These are phyloP conservation scores for Microdochium trichocladiopsis DNA, from an alignment of 2,329 filamentous ascomycete species.

Conservation along the genomic window DNA sequence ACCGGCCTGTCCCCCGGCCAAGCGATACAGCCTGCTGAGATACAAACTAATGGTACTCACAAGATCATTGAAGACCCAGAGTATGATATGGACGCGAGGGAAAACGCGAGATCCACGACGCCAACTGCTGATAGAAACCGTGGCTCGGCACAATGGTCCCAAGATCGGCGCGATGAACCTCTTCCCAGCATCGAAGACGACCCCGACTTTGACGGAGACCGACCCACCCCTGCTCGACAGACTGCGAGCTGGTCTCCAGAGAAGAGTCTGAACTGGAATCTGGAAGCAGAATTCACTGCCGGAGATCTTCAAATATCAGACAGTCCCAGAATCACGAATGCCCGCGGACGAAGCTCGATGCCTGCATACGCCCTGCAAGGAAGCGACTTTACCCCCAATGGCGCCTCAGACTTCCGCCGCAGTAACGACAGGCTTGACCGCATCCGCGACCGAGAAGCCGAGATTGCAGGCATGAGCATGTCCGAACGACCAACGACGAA, in stretches of 20 bases:
- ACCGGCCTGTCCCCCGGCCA: slow-evolving; percentile 7
- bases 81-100: neutral
- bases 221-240: slow-evolving; percentile 10
- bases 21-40: neutral
- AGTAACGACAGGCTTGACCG: slow-evolving; percentile 26
- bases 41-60: neutral
- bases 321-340: slow-evolving; percentile 42
- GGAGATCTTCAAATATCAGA: slow-evolving; percentile 47
- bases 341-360: slow-evolving; percentile 2
- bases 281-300: slow-evolving; percentile 51
- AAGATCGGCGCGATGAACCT: slow-evolving; percentile 4
- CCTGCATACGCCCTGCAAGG: slow-evolving; percentile 1
- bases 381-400: slow-evolving; percentile 2
- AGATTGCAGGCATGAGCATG: slow-evolving; percentile 16
- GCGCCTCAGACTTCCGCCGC: slow-evolving; percentile 14
- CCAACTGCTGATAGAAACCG: neutral
- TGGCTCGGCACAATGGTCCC: neutral
- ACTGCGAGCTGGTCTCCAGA: slow-evolving; percentile 33
- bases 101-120: neutral
- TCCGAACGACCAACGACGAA: slow-evolving; percentile 23
- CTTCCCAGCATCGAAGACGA: slow-evolving; percentile 18
- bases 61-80: neutral
- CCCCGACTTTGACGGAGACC: slow-evolving; percentile 9
- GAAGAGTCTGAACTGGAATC: slow-evolving; percentile 47
- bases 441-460: slow-evolving; percentile 25